A percentile compares a stretch with the other conserved stretches of the same genome.
Conservation (phyloP, 2,329 filamentous ascomycete genomes). For the Zymoseptoria crescenta region DNA sequence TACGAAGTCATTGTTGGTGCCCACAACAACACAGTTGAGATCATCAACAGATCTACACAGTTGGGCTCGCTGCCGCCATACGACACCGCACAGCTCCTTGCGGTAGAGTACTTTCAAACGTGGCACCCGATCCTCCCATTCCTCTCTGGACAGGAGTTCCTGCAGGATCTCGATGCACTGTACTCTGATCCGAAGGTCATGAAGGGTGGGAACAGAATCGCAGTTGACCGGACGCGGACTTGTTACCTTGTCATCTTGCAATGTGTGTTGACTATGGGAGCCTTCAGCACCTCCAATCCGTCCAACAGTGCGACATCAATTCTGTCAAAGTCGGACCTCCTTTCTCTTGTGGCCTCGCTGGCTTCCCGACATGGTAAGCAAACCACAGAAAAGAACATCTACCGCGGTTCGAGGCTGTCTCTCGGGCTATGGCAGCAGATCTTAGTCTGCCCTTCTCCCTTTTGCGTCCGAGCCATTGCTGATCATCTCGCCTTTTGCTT, state of each 20-base stretch:
- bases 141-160: constrained; percentile 43
- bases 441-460: too few relatives aligned
- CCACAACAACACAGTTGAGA: constrained; percentile 4
- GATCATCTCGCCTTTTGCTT: too few relatives aligned
- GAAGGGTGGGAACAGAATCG: constrained; percentile 22
- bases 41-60: constrained; percentile 8
- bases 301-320: constrained; percentile 32
- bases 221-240: constrained; percentile 18
- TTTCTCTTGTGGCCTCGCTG: constrained; percentile 32
- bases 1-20: constrained; percentile 14
- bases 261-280: constrained; percentile 45
- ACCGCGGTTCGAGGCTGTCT: too few relatives aligned
- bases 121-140: constrained; percentile 50
- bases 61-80: constrained; percentile 22
- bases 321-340: constrained; percentile 29
- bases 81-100: constrained; percentile 35
- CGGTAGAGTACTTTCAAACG: constrained; percentile 44
- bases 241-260: constrained; percentile 38
- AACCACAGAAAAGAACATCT: too few relatives aligned
- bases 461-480: too few relatives aligned
- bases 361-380: constrained; percentile 30
- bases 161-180: constrained; percentile 38
- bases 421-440: too few relatives aligned
- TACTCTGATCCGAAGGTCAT: constrained; percentile 26
- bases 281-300: constrained; percentile 8